phyloP scores from a whole-genome alignment of 208 protist genomes.

The Angomonas deanei region DNA sequence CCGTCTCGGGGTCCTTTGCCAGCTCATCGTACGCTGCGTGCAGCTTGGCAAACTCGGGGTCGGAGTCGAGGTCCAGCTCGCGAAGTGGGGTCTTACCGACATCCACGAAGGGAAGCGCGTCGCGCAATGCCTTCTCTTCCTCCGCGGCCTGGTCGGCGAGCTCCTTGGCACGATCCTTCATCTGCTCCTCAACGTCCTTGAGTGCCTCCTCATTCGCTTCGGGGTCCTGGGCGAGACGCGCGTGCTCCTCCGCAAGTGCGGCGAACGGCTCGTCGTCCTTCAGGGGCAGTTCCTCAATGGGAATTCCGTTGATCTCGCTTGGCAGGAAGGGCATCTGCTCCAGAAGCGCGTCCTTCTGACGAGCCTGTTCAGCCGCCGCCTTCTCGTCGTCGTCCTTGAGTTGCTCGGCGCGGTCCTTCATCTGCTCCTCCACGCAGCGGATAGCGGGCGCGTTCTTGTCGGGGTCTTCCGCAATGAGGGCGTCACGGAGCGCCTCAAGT shows the following conservation, averaged over 20 bases:
- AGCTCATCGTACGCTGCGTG: conserved; percentile 29
- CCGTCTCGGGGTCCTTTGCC: no score
- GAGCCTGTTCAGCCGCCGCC: conserved; percentile 7
- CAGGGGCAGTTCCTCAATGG: conserved; percentile 8
- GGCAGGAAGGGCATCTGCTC: conserved; percentile 19
- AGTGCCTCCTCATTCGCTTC: background rate
- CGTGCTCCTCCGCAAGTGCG: conserved; percentile 9
- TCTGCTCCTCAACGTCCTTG: conserved; percentile 13
- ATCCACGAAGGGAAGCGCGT: conserved; percentile 21
- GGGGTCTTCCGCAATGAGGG: conserved; percentile 25
- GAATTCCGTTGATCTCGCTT: background rate
- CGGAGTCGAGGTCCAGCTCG: conserved; percentile 20
- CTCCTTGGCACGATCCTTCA: conserved; percentile 16
- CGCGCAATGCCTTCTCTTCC: conserved; percentile 21
- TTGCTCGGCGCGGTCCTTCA: conserved; percentile 23
- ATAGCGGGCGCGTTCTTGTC: conserved; percentile 21
- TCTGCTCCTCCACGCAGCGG: conserved; percentile 42
- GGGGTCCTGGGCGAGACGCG: background rate
- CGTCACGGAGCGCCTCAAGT: conserved; percentile 24
- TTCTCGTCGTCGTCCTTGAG: conserved; percentile 18
- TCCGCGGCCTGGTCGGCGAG: conserved; percentile 9
- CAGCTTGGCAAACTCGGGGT: conserved; percentile 23
- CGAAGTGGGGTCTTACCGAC: conserved; percentile 17
- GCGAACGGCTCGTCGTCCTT: conserved; percentile 17
- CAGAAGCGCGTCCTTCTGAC: conserved; percentile 14